Evolutionary conservation across 2,329 filamentous ascomycete genomes (phyloP), one percentile per base, ranked within the genome.

Genomic region (Pestalotiopsis sp.): DNA sequence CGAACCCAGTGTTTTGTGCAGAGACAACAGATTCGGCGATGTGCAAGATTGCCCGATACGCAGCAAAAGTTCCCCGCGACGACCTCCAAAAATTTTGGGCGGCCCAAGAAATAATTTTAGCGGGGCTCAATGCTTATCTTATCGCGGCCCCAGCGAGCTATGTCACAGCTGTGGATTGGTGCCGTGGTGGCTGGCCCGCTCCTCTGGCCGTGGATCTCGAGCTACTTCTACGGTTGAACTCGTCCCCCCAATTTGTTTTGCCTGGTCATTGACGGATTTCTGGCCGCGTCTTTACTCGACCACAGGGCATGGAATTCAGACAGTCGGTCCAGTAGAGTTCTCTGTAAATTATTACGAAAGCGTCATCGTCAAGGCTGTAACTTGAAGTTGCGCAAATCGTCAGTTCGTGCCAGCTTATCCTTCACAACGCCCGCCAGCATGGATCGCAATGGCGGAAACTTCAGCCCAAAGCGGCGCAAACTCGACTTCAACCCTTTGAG

Each of bases 401-500:
- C 11, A n/a, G 35, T 48, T 38, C 26, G 35, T 63, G 20, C 59
- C 38, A 24, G 59, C n/a, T 22, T 61, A 20, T 39, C 60, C n/a
- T 14, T 39, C n/a, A 24, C 35, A 7, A 24, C 14, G 26, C 63
- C 24, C 17, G 20, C 59, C 59, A 66, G 58, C 62, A 78, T 78
- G 76, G 74, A 77, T 70, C 75, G 76, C 48, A 74, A 75, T 65
- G 73, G 75, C 44, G 73, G 72, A 35, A 75, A 70, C 30, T 78
- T 75, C 64, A 89, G 86, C 75, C 88, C 88, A 3, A 92, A 90
- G 78, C 83, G 91, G 73, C 87, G 91, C 52, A 91, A 86, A 77
- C 78, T 93, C n/a, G 88, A 92, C 71, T 83, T 86, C 69, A 85
- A 86, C 71, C 83, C 83, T 26, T 74, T 85, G 9, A 80, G 83